A percentile compares a stretch with the other conserved stretches of the same genome.
Evolutionary conservation across 148 eudicot genomes (phyloP).

Genomic region (Rhododendron griersonianum): DNA sequence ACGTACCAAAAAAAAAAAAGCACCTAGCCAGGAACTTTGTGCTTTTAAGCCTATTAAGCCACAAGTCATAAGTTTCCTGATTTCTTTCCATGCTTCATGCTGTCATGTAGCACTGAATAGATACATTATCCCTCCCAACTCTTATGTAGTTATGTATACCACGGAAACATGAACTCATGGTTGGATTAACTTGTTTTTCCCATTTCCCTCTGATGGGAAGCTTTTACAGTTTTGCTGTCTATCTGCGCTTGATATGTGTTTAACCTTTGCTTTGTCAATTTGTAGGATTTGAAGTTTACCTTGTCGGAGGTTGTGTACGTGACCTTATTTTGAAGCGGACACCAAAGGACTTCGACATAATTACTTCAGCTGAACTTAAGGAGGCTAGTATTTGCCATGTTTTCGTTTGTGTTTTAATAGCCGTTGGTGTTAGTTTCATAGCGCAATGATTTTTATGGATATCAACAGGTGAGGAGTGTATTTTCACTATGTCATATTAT

Average conservation of each 20-base stretch:
- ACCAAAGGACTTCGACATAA: conserved; percentile 90
- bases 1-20: too few relatives aligned
- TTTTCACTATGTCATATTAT: conserved; percentile 48
- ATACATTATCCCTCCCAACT: neutral
- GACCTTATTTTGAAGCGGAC: conserved; percentile 76
- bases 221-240: neutral
- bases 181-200: conserved; percentile 2
- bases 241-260: neutral
- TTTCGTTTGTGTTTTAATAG: neutral
- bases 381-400: conserved; percentile 43
- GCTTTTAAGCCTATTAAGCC: neutral
- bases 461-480: conserved; percentile 42
- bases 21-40: neutral
- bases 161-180: conserved; percentile 6
- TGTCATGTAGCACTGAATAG: neutral
- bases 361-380: conserved; percentile 80
- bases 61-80: neutral
- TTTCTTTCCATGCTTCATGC: neutral
- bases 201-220: neutral
- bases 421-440: neutral
- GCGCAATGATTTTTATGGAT: neutral
- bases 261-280: neutral
- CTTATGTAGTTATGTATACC: neutral
- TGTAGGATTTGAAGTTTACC: conserved; percentile 86
- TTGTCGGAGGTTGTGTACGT: conserved; percentile 96